phyloP scores from a whole-genome alignment of 305 asterid genomes.

The Ilex paraguariensis region DNA sequence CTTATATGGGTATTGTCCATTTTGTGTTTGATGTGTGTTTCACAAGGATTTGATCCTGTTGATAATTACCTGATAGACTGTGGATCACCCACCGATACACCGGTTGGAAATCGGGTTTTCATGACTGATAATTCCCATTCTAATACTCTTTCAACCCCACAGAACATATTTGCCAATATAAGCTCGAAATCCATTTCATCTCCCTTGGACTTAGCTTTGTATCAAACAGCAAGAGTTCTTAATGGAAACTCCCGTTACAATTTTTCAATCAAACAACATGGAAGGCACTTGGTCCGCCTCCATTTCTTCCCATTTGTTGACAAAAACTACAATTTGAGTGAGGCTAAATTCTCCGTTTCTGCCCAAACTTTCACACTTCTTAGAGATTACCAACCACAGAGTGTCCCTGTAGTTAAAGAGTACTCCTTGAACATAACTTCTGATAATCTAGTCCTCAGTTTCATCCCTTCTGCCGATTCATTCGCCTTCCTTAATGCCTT shows the following conservation, averaged over 20 bases:
- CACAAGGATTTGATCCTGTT: slow-evolving; percentile 26
- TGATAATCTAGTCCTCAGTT: slow-evolving; percentile 18
- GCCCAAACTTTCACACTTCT: slow-evolving; percentile 29
- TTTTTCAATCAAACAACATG: slow-evolving; percentile 29
- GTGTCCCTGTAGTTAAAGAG: slow-evolving; percentile 22
- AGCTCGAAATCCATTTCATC: slow-evolving; percentile 19
- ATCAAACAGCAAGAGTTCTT: slow-evolving; percentile 30
- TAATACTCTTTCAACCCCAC: slow-evolving; percentile 15
- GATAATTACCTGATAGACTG: slow-evolving; percentile 35
- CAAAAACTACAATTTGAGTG: slow-evolving; percentile 14
- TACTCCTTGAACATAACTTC: slow-evolving; percentile 24
- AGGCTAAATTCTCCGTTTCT: slow-evolving; percentile 29
- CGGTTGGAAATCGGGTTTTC: slow-evolving; percentile 28
- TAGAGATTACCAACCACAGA: slow-evolving; percentile 26
- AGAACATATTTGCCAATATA: slow-evolving; percentile 14
- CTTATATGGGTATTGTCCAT: slow-evolving; percentile 3
- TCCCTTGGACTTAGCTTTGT: slow-evolving; percentile 17
- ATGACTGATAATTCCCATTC: slow-evolving; percentile 25
- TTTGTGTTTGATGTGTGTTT: slow-evolving; percentile 13
- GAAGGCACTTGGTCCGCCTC: slow-evolving; percentile 31
- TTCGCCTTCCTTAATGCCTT: slow-evolving; percentile 35
- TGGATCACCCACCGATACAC: slow-evolving; percentile 22
- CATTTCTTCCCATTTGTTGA: slow-evolving; percentile 26
- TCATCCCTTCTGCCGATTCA: slow-evolving; percentile 27
- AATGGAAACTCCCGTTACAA: slow-evolving; percentile 17